A percentile compares a stretch with the other conserved stretches of the same genome.
Conservation (phyloP, 768 basidiomycete species). For the Amanita inopinata region DNA sequence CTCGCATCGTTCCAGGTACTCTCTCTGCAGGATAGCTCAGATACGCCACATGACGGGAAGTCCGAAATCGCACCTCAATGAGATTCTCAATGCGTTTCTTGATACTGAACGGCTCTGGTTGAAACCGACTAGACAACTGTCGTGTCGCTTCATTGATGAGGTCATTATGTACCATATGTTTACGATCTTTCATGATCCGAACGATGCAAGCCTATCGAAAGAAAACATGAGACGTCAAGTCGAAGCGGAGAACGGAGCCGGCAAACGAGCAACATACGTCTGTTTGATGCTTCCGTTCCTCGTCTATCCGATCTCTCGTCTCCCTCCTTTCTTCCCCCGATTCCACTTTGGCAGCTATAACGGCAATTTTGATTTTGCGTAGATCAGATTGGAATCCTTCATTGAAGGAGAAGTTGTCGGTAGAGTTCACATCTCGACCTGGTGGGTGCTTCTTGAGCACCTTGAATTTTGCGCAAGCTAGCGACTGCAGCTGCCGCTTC, state of each 20-base stretch:
- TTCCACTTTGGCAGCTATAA: conserved; percentile 83
- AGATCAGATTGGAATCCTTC: conserved; percentile 67
- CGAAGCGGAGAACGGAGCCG: not conserved
- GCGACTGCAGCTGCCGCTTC: conserved; percentile 87
- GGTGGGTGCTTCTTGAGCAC: conserved; percentile 87
- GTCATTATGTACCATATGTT: conserved; percentile 80
- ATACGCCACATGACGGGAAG: not conserved
- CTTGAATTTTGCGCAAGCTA: conserved; percentile 93
- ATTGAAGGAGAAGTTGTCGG: conserved; percentile 90
- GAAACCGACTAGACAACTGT: conserved; percentile 78
- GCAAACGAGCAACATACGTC: conserved; percentile 53
- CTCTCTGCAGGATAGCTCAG: conserved; percentile 45
- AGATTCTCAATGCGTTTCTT: conserved; percentile 91
- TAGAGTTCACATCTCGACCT: conserved; percentile 65
- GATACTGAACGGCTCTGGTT: conserved; percentile 75
- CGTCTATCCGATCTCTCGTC: conserved; percentile 83
- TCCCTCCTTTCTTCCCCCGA: conserved; percentile 80
- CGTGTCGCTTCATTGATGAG: conserved; percentile 85
- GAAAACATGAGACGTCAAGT: conserved; percentile 4
- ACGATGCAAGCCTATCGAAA: conserved; percentile 85
- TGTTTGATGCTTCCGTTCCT: conserved; percentile 81
- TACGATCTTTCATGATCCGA: conserved; percentile 94
- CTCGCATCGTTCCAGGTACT: conserved; percentile 86
- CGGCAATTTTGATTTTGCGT: conserved; percentile 89
- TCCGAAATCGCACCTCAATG: conserved; percentile 62